Base-by-base conservation (phyloP, 2,329 filamentous ascomycete genomes). In the Coniosporium uncinatum region DNA sequence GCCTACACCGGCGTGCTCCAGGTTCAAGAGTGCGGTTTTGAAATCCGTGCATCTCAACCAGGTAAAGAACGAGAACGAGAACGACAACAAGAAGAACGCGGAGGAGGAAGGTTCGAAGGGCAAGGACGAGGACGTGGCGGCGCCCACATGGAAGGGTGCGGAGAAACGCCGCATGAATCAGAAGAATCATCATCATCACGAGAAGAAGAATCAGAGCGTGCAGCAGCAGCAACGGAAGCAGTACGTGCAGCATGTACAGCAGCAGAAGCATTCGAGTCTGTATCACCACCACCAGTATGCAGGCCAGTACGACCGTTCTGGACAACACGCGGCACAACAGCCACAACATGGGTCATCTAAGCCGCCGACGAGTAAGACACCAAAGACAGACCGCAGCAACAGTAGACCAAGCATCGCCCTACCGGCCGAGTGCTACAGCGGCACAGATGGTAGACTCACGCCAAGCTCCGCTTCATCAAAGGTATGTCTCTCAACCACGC, bases 21-120 rank as follows among this genome's bases (percentile, higher is more conserved):
- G 49, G 57, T 61, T 55, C 58, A 65, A 62, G 61, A 67, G 65
- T 67, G 62, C 62, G 58, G 60, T 60, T 73, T 73, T 73, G 70
- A 69, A 74, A 41, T 55, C 49, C 44, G 45, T 64, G 42, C 64
- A 69, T 59, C 49, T 68, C 55, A 61, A 68, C 53, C 60, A 61
- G 42, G 46, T 52, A 24, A 47, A 47, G 43, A 48, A 53, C 44
- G 27, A 44, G 22, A 39, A 50, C 37, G 35, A 45, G 24, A 48
- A 43, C 39, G 39, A 46, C 42, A 50, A 49, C 43, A 43, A 51
- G 43, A 45, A 52, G 46, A 48, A 54, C 46, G 49, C 61, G 21
- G 43, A 45, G 49, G 47, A 50, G 48, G 37, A 46, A 31, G 39
- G 39, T 17, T 48, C 52, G 46, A 49, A 56, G 55, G 53, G 47